Evolutionary conservation across 2,329 filamentous ascomycete species (phyloP), one percentile per base, ranked within the genome.

Genomic region (Colletotrichum magnum): DNA sequence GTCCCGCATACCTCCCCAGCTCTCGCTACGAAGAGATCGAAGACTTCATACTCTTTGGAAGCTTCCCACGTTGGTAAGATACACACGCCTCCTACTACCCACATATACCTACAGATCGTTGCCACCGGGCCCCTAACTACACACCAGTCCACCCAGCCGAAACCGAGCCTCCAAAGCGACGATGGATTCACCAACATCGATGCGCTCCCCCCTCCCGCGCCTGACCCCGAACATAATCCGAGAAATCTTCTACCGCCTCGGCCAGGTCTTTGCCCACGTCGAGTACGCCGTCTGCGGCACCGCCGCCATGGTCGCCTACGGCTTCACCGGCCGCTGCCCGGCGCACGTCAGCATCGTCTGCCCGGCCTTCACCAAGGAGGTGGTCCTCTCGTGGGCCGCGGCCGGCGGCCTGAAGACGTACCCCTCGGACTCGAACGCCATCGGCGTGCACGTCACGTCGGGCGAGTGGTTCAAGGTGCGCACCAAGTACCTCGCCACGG

Each of bases 201-300:
- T 3, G n/a, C 28, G 9, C 10, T 32, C 3, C 24, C 48, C 2
- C 43, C 36, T 1, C 21, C 12, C 39, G 28, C 36, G 43, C n/a
- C 79, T 83, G 72, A 73, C 64, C 41, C 72, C 58, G 1, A 64
- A 68, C n/a, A 75, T 75, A 53, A 76, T 86, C 9, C 68, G 64
- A 13, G 77, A 82, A 54, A 73, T 86, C 32, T 79, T 86, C 71
- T 41, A 68, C 28, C 59, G 51, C n/a, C 73, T 88, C 50, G 78
- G 82, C 65, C 56, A 58, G 0, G 75, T 79, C 5, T 79, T 88
- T 21, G 72, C 74, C 18, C 81, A 85, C 73, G 78, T 85, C 1
- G 81, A 79, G 21, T 87, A 86, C 73, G 82, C 82, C 12, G 79
- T 88, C 50, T 80, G 77, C 71, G 86, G 86, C 24, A 77, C 80